Base-by-base conservation (phyloP, 1,284 basidiomycete species). In the Sanghuangporus baumii region DNA sequence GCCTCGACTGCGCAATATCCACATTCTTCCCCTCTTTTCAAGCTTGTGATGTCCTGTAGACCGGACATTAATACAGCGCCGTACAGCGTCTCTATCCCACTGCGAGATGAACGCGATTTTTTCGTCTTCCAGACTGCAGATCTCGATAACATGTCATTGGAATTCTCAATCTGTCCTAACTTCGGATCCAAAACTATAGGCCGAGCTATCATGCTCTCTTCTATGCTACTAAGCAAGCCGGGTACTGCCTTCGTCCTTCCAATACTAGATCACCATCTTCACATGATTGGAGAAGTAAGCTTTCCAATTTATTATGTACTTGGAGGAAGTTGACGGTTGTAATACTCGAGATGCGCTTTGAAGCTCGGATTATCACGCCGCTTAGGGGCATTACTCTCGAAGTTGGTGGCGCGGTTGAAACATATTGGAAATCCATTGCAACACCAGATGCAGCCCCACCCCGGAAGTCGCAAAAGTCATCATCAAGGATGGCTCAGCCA, bases 121-220 rank as follows among this genome's bases (percentile, higher is more conserved):
- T 95, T 98, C 71, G 82, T 88, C 6, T 98, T 99, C 80, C 96
- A 98, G 74, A 86, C 94, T 52, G 72, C 87, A 73, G 79, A 83
- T 71, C 66, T 96, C 20, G 85, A 88, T 58, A 81, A 83, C 41
- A 85, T 98, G 64, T 86, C 87, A 1, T 78, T 99, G 68, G 94
- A 98, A 73, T 93, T 98, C 72, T 98, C 96, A 46, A 80, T 99
- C 31, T 98, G 96, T 78, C 97, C 97, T 7, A 98, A 94, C 65
- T 99, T 99, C 74, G 97, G 97, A n/a, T 96, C 94, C 37, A 96
- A 95, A 75, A 93, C 96, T 40, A 94, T 99, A 66, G 97, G 96
- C 34, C 88, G 96, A 66, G 96, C 94, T 16, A 87, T 96, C 51
- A 91, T 94, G 26, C 79, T 96, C 37, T 89, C 96, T 2, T 86